These are phyloP conservation scores for Penicillium waksmanii DNA, from an alignment of 495 filamentous ascomycete genomes.

Conservation along the genomic window DNA sequence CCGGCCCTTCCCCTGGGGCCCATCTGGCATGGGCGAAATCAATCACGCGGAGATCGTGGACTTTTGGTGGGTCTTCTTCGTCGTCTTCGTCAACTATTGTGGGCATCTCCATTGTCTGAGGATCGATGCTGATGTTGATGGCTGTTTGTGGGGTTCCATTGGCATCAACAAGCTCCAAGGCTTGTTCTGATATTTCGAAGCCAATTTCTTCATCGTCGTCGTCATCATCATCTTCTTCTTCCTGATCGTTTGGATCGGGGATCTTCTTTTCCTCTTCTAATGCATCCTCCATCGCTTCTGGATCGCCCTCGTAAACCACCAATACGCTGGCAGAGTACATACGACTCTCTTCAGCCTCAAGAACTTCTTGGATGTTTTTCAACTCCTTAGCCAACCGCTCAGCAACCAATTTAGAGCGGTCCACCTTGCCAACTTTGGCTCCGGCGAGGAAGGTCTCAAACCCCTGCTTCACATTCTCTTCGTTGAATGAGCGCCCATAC, in stretches of 20 bases:
- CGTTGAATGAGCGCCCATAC: constrained; percentile 77
- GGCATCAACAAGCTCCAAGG: constrained; percentile 40
- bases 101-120: constrained; percentile 32
- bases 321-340: constrained; percentile 94
- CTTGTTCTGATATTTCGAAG: constrained; percentile 51
- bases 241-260: constrained; percentile 29
- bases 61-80: constrained; percentile 67
- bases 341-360: constrained; percentile 79
- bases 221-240: constrained; percentile 41
- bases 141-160: constrained; percentile 34
- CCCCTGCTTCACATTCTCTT: constrained; percentile 71
- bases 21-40: constrained; percentile 95
- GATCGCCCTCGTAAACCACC: constrained; percentile 91
- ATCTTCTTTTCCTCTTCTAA: constrained; percentile 62
- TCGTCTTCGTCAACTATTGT: constrained; percentile 66
- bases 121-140: constrained; percentile 48
- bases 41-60: constrained; percentile 85
- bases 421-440: constrained; percentile 55
- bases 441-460: constrained; percentile 76
- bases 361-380: constrained; percentile 59
- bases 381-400: constrained; percentile 70
- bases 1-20: constrained; percentile 82
- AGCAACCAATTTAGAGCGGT: constrained; percentile 59
- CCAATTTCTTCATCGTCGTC: constrained; percentile 60
- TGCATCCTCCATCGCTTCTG: constrained; percentile 64